Conservation (phyloP, 441 rosid species). For the Adansonia grandidieri region DNA sequence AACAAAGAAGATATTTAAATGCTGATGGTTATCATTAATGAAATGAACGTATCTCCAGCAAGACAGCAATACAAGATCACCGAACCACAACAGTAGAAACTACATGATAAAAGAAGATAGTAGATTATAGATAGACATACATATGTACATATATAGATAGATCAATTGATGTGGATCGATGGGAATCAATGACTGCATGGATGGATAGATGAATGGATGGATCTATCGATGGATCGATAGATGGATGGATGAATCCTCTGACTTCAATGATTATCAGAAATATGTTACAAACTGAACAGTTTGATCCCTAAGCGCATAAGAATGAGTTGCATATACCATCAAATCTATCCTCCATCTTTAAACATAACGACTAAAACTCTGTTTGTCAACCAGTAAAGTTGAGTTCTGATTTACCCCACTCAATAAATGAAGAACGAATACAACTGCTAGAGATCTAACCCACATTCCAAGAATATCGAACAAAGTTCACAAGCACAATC, state of each 20-base stretch:
- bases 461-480: neutral
- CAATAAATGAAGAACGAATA: neutral
- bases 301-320: constrained; percentile 2
- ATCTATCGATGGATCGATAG: too few species aligned
- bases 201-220: too few species aligned
- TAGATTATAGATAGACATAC: too few species aligned
- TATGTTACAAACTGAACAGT: neutral
- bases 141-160: neutral
- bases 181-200: too few species aligned
- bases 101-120: neutral
- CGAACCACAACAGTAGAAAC: neutral
- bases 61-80: neutral
- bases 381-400: neutral
- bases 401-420: neutral
- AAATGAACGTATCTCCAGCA: neutral
- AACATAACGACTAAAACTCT: neutral
- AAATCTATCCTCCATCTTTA: neutral
- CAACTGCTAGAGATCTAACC: constrained; percentile 5
- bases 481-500: neutral
- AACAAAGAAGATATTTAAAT: neutral
- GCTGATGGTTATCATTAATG: neutral
- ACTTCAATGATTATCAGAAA: neutral
- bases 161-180: too few species aligned
- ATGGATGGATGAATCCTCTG: neutral
- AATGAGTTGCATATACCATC: constrained; percentile 14